phyloP scores from a whole-genome alignment of 768 basidiomycete species.

The Leccinum uliginosum region DNA sequence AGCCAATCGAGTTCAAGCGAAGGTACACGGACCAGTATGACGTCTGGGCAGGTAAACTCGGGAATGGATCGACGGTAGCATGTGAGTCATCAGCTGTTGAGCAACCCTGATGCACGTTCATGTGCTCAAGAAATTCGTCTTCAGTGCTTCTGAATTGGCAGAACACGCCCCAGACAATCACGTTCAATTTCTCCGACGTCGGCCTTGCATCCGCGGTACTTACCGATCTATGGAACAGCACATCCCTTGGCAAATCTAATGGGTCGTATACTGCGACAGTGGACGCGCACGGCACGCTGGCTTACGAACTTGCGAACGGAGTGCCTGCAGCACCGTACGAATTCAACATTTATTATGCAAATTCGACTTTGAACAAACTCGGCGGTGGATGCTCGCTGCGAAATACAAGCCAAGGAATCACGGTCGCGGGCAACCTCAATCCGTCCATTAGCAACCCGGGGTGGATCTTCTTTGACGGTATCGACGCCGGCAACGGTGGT shows the following conservation, averaged over 20 bases:
- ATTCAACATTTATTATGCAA: constrained; percentile 1
- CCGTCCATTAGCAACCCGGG: neutral
- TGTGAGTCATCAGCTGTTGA: neutral
- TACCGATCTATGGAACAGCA: constrained; percentile 3
- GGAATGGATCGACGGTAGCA: constrained; percentile 8
- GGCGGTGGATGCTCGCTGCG: neutral
- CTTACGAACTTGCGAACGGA: constrained; percentile 1
- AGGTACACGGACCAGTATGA: constrained; percentile 11
- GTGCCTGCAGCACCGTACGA: neutral
- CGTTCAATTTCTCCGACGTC: constrained; percentile 5
- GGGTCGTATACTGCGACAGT: neutral
- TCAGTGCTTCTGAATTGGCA: constrained; percentile 7
- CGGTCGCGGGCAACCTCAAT: neutral
- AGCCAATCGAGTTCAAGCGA: constrained; percentile 5
- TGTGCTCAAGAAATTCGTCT: neutral
- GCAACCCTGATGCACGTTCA: too few relatives aligned
- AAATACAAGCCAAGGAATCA: neutral
- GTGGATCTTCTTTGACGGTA: neutral
- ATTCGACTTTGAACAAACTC: neutral
- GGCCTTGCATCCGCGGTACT: constrained; percentile 3
- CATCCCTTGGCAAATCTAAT: neutral
- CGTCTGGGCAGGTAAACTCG: constrained; percentile 6
- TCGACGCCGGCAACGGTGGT: constrained; percentile 7
- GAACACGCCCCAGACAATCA: neutral
- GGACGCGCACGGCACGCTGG: constrained; percentile 4